A percentile compares a stretch with the other conserved stretches of the same genome.
These are phyloP conservation scores for Candida sithepensis DNA, from an alignment of 805 yeast genomes.

Conservation along the genomic window DNA sequence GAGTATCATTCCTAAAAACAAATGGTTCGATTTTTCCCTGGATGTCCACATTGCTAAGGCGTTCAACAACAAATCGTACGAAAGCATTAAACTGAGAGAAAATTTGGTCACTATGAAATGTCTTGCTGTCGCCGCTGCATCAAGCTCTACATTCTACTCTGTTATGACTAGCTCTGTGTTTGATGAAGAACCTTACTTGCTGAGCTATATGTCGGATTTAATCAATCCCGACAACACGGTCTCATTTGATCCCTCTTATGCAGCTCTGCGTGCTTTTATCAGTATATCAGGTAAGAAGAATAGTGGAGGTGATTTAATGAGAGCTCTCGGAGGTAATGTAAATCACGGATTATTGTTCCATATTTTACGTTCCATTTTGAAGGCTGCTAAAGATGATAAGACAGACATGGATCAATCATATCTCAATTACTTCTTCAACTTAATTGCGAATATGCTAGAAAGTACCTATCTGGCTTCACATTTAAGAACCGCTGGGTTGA, in stretches of 20 bases:
- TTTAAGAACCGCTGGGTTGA: slow-evolving; percentile 70
- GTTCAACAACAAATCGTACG: slow-evolving; percentile 51
- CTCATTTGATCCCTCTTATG: slow-evolving; percentile 49
- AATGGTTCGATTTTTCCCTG: slow-evolving; percentile 59
- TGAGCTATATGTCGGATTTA: slow-evolving; percentile 67
- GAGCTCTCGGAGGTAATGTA: slow-evolving; percentile 80
- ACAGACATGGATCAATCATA: slow-evolving; percentile 23
- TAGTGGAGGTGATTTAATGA: slow-evolving; percentile 73
- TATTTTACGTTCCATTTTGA: slow-evolving; percentile 59
- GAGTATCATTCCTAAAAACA: slow-evolving; percentile 55
- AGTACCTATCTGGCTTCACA: slow-evolving; percentile 52
- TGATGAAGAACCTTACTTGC: slow-evolving; percentile 67
- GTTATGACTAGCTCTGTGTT: slow-evolving; percentile 62
- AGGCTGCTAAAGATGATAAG: slow-evolving; percentile 37
- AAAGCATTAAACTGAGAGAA: slow-evolving; percentile 52
- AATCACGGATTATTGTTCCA: slow-evolving; percentile 81
- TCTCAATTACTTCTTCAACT: slow-evolving; percentile 46
- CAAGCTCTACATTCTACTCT: slow-evolving; percentile 53
- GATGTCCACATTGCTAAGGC: slow-evolving; percentile 68
- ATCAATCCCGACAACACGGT: slow-evolving; percentile 62
- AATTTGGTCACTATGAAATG: slow-evolving; percentile 62
- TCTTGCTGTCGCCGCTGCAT: slow-evolving; percentile 60
- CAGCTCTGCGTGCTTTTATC: slow-evolving; percentile 66
- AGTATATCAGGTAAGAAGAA: slow-evolving; percentile 62
- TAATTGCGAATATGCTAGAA: slow-evolving; percentile 60